Percentiles rank a stretch among this genome's conserved stretches.
Conservation (phyloP, 1,284 basidiomycete genomes). For the Ustilago nuda region DNA sequence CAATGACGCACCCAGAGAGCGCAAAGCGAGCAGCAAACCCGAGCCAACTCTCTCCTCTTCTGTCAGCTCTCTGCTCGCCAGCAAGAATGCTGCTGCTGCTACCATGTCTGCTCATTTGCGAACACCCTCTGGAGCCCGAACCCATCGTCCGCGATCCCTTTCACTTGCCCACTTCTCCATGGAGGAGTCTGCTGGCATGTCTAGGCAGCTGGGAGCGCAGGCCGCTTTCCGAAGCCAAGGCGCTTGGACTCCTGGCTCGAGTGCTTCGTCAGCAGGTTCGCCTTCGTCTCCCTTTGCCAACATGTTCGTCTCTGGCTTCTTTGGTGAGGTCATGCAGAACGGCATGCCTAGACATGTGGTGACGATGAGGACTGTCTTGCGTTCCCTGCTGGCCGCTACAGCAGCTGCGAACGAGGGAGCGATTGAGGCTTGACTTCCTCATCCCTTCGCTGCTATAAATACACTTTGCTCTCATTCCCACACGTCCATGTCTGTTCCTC, state of each 20-base stretch:
- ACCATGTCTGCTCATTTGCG: conserved; percentile 25
- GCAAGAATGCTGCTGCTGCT: conserved; percentile 7
- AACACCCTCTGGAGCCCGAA: conserved; percentile 22
- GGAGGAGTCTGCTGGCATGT: conserved; percentile 21
- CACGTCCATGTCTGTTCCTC: neutral
- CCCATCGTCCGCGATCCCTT: conserved; percentile 40
- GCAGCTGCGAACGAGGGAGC: conserved; percentile 21
- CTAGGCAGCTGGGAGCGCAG: conserved; percentile 23
- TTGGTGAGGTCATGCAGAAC: conserved; percentile 44
- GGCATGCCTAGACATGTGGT: conserved; percentile 40
- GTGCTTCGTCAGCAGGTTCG: conserved; percentile 36
- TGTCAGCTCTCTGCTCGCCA: conserved; percentile 19
- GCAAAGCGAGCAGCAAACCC: conserved; percentile 23
- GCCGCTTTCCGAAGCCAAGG: conserved; percentile 23
- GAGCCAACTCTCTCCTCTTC: conserved; percentile 24
- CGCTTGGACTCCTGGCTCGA: conserved; percentile 28
- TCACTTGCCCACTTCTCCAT: conserved; percentile 34
- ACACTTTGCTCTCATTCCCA: neutral
- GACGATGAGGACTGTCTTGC: conserved; percentile 40
- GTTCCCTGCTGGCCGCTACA: conserved; percentile 27
- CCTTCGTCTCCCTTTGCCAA: conserved; percentile 41
- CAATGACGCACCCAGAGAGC: conserved; percentile 5
- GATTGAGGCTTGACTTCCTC: conserved; percentile 14
- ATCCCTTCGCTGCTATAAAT: neutral
- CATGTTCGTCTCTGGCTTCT: conserved; percentile 46